Evolutionary conservation across 2,329 filamentous ascomycete species (phyloP), one percentile per base, ranked within the genome.

Genomic region (Escovopsis sp.): DNA sequence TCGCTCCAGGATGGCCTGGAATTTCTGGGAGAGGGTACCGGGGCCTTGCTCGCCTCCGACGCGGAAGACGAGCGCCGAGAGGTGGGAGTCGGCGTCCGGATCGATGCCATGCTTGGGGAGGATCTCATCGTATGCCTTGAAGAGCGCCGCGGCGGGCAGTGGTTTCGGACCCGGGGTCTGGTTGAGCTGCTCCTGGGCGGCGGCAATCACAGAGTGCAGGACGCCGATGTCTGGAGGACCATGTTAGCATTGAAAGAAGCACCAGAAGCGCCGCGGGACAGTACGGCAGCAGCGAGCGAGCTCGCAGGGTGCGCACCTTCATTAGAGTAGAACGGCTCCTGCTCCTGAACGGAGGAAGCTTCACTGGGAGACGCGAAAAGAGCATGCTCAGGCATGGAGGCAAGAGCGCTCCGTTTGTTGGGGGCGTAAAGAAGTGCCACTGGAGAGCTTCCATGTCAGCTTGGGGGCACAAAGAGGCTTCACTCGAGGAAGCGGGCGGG

Each of bases 21-120:
- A 88, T 50, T 81, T 82, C 44, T 81, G 74, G 47, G 76, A 69
- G 25, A 93, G 66, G 5, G 70, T 70, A 30, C 62, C 63, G 37
- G 71, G 60, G 37, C 72, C 71, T 43, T 70, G 68, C 52, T 76
- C 71, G 45, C 77, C 78, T 40, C 84, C 82, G 56, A 94, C 76
- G 52, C 80, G 80, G 57, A 91, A 84, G 43, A 94, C 63, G 52
- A 93, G 79, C 47, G 81, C 76, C 48, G 86, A 78, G 53, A 87
- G 80, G 50, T 82, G 76, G 51, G 79, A 77, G 53, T 88, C 84
- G 50, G 81, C 70, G 51, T 84, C 78, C n/a, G 76, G 71, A 45
- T 84, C 72, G 48, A 85, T 66, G 42, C 77, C 81, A 64, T 83
- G 67, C 48, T 76, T 67, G 5, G 74, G 74, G n/a, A 94, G 72